Conservation (phyloP, 495 filamentous ascomycete genomes). For the Corynascus novoguineensis region DNA sequence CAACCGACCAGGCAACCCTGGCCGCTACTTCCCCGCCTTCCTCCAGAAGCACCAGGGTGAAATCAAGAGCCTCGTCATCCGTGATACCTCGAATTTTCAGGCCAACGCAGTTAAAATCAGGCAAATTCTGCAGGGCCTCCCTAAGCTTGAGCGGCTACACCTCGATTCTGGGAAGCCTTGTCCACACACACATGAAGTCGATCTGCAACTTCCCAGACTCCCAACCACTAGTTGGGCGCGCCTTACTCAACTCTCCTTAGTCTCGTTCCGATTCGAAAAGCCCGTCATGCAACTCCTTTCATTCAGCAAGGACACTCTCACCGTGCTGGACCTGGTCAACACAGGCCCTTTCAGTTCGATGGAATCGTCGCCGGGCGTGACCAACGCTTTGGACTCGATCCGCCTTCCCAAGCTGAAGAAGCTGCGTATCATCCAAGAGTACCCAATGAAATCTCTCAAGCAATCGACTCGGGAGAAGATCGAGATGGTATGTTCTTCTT, state of each 20-base stretch:
- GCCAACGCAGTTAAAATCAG: slow-evolving; percentile 7
- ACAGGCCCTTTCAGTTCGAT: no score
- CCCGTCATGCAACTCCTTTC: background rate
- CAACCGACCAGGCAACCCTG: slow-evolving; percentile 14
- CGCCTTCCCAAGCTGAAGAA: slow-evolving; percentile 1
- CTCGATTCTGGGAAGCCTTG: background rate
- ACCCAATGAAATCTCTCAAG: background rate
- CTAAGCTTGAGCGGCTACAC: slow-evolving; percentile 13
- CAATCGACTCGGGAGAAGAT: background rate
- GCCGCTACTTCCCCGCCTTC: slow-evolving; percentile 13
- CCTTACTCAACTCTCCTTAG: slow-evolving; percentile 4
- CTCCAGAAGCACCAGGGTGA: slow-evolving; percentile 13
- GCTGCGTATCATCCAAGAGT: background rate
- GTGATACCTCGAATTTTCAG: slow-evolving; percentile 14
- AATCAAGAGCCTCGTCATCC: slow-evolving; percentile 15
- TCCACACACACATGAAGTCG: no score
- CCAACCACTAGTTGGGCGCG: background rate
- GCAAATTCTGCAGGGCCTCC: slow-evolving; percentile 10
- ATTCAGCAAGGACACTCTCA: background rate
- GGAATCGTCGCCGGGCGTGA: no score
- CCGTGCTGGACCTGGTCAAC: slow-evolving; percentile 8
- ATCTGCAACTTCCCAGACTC: background rate
- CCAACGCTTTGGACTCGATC: background rate
- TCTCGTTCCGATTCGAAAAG: background rate
- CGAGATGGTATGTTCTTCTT: background rate